Evolutionary conservation across 345 rosid species (phyloP).

Genomic region (Citrus inodora): DNA sequence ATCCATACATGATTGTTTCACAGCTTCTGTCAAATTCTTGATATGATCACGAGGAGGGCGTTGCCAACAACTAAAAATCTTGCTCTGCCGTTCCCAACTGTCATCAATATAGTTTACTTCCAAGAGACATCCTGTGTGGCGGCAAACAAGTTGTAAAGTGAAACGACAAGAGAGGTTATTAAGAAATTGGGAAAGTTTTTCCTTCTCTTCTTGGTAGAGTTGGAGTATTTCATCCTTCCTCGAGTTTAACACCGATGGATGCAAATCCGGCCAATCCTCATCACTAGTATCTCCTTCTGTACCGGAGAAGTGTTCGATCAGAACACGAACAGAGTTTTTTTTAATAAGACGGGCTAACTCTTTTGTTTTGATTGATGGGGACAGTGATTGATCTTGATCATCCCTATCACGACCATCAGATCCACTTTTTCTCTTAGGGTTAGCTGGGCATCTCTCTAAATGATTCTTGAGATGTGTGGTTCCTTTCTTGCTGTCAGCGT

Average conservation of each 20-base stretch:
- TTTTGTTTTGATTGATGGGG: no score
- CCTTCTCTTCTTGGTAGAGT: no score
- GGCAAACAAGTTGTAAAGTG: not conserved
- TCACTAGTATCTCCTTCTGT: not conserved
- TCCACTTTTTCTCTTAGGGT: no score
- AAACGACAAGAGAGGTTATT: not conserved
- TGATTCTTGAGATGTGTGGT: not conserved
- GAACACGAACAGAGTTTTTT: not conserved
- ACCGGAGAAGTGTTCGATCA: not conserved
- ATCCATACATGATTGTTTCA: not conserved
- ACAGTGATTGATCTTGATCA: no score
- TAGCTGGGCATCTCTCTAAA: not conserved
- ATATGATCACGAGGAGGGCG: fast-evolving
- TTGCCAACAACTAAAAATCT: not conserved
- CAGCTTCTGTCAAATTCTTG: no score
- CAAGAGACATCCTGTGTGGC: no score
- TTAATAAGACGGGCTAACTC: no score
- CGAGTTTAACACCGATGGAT: not conserved
- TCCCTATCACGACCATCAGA: not conserved
- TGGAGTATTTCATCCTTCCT: not conserved
- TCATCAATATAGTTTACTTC: constrained; percentile 14
- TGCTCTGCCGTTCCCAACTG: not conserved
- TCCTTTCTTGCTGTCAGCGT: not conserved
- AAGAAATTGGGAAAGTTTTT: not conserved
- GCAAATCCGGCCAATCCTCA: no score